phyloP scores from a whole-genome alignment of 2,329 filamentous ascomycete species.

The Venturia oleaginea region DNA sequence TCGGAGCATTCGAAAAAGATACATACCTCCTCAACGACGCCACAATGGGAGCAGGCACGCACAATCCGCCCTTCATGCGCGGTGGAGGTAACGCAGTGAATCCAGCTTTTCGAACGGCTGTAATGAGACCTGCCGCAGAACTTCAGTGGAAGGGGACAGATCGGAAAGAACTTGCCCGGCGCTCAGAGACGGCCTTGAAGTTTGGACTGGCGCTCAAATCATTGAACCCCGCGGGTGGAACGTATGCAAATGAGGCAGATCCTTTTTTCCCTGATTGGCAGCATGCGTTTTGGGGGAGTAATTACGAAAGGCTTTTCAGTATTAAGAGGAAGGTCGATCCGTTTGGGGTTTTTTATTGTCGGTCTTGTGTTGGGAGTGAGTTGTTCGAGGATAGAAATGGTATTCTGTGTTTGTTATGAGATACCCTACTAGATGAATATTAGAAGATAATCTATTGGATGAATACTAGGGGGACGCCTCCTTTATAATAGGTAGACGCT shows the following conservation, averaged over 20 bases:
- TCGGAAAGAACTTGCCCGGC: background rate
- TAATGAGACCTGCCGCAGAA: slow-evolving; percentile 17
- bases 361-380: slow-evolving; percentile 13
- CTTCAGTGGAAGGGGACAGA: slow-evolving; percentile 18
- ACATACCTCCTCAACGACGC: slow-evolving; percentile 5
- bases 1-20: background rate
- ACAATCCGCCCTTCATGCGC: background rate
- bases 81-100: slow-evolving; percentile 17
- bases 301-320: slow-evolving; percentile 12
- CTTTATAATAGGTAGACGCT: too few species aligned
- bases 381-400: slow-evolving; percentile 2
- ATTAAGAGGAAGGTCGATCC: slow-evolving; percentile 15
- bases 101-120: slow-evolving; percentile 16
- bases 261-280: slow-evolving; percentile 10
- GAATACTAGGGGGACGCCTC: too few species aligned
- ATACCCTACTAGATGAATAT: too few species aligned
- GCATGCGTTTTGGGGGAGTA: slow-evolving; percentile 14
- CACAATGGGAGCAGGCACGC: slow-evolving; percentile 4
- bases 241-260: slow-evolving; percentile 8
- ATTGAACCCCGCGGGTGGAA: background rate
- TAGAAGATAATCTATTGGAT: too few species aligned
- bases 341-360: slow-evolving; percentile 12
- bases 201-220: background rate
- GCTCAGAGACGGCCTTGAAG: background rate
- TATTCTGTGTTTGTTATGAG: background rate